These are phyloP conservation scores for Raffaelea deltoideospora DNA, from an alignment of 2,329 filamentous ascomycete genomes.

Conservation along the genomic window DNA sequence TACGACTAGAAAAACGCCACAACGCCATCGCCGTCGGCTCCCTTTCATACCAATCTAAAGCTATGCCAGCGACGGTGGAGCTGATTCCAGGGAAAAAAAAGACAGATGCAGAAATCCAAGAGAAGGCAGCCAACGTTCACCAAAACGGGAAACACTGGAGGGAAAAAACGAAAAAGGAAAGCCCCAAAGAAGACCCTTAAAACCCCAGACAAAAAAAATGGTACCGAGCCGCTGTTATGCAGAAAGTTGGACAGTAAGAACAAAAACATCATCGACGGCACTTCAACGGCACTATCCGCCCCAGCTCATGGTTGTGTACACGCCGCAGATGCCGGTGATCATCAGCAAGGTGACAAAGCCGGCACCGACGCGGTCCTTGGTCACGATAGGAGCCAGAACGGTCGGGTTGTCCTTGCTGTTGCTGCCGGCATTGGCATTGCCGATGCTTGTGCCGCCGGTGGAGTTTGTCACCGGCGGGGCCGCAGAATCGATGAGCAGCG, in stretches of 20 bases:
- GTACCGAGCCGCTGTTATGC: too few relatives aligned
- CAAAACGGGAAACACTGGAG: too few relatives aligned
- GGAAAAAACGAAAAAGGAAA: neutral
- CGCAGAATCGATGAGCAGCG: constrained; percentile 20
- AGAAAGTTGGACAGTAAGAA: too few relatives aligned
- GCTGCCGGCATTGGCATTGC: constrained; percentile 30
- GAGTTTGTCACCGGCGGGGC: constrained; percentile 21
- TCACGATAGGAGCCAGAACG: constrained; percentile 26
- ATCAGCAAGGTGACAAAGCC: constrained; percentile 46
- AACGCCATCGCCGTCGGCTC: too few relatives aligned
- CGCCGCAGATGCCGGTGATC: constrained; percentile 19
- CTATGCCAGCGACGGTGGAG: too few relatives aligned
- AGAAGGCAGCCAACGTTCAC: too few relatives aligned
- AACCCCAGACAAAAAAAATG: neutral
- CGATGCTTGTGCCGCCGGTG: constrained; percentile 34
- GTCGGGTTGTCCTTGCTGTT: constrained; percentile 11
- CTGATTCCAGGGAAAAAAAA: neutral
- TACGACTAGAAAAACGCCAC: too few relatives aligned
- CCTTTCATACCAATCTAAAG: too few relatives aligned
- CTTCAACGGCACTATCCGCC: constrained; percentile 6
- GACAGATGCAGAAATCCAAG: neutral
- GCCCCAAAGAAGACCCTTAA: neutral
- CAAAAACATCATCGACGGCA: too few relatives aligned
- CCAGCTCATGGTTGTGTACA: constrained; percentile 20
- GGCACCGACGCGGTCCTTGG: constrained; percentile 53